Conservation (phyloP, 257 asterid species). For the Penstemon eatonii region DNA sequence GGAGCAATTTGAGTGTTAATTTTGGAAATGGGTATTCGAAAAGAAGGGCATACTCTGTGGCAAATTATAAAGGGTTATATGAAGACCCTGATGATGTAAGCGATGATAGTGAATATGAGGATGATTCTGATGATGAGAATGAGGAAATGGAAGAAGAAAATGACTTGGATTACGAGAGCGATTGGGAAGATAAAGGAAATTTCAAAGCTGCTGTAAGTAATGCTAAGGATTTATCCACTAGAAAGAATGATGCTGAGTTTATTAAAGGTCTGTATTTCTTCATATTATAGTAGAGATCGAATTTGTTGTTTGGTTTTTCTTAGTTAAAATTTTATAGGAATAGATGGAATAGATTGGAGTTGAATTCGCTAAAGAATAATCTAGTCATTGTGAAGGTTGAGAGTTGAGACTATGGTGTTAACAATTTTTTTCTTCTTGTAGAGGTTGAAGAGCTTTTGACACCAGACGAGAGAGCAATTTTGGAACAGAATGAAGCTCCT, state of each 20-base stretch:
- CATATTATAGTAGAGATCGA: neutral
- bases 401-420: neutral
- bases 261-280: slow-evolving; percentile 45
- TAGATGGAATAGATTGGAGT: neutral
- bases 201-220: slow-evolving; percentile 29
- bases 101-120: slow-evolving; percentile 65
- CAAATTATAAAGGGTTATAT: slow-evolving; percentile 43
- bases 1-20: slow-evolving; percentile 6
- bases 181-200: slow-evolving; percentile 51
- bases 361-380: neutral
- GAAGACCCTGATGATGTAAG: slow-evolving; percentile 76
- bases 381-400: no score
- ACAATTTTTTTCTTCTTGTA: slow-evolving; percentile 35
- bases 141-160: slow-evolving; percentile 53
- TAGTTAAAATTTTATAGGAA: neutral
- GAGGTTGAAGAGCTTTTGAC: slow-evolving; percentile 78
- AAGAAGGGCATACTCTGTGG: slow-evolving; percentile 30
- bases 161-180: slow-evolving; percentile 74
- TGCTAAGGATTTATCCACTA: slow-evolving; percentile 32
- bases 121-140: slow-evolving; percentile 42
- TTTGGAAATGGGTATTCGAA: slow-evolving; percentile 9
- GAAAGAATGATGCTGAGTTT: slow-evolving; percentile 57
- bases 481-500: slow-evolving; percentile 55
- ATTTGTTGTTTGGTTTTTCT: neutral
- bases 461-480: slow-evolving; percentile 72